Evolutionary conservation across 2,329 filamentous ascomycete genomes (phyloP), one percentile per base, ranked within the genome.

Genomic region (Trichoderma sp.): DNA sequence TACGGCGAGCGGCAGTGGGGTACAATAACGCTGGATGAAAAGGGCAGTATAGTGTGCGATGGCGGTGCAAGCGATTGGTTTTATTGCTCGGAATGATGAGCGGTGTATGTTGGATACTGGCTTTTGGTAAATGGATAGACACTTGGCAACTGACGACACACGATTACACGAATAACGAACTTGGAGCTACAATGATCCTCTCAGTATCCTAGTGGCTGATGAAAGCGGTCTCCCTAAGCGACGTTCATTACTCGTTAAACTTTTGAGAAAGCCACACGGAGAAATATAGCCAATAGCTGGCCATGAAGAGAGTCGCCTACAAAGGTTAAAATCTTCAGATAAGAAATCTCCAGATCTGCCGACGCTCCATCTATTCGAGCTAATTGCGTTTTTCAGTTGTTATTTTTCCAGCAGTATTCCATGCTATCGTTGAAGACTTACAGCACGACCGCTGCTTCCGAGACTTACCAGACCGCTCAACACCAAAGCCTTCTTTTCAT

Each of bases 1-100:
- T 69, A 69, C 26, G n/a, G 55, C 11, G 28, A 49, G 2, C 55
- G 49, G 28, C 34, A 24, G 11, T 69, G 61, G 68, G 68, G 64
- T 32, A 69, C 64, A 2, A 6, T 69, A 37, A 18, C 32, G 30
- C 52, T 69, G 28, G 67, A 69, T 43, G 67, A 55, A 11, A 34
- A 60, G 2, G 67, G 67, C 16, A n/a, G 65, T 34, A 21, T 58
- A 11, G 10, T 69, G 26, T 37, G 10, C 21, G 51, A 30, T 8
- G 66, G 46, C 5, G 39, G 30, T 30, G n/a, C 24, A 14, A 64
- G 59, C 7, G 37, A 32, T n/a, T 68, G 59, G 66, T 64, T 68
- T 52, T 43, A 21, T 30, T 43, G 32, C 26, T 55, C 26, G 8
- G 52, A n/a, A 18, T 32, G 28, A 32, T 55, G 32, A 11, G 21